Conservation (phyloP, 306 rosid genomes). For the Senna tora region DNA sequence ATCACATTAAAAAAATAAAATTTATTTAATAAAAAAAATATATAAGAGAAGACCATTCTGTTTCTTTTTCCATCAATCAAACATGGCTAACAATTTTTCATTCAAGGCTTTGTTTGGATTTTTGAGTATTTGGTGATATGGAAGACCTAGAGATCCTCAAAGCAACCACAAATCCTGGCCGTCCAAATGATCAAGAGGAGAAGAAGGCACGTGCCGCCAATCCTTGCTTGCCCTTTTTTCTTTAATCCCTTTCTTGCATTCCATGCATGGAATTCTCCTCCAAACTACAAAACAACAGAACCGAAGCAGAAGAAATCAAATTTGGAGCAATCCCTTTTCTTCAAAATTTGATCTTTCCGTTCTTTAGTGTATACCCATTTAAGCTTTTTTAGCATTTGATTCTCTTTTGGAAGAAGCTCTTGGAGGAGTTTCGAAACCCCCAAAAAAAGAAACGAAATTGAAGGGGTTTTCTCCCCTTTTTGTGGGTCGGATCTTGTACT, state of each 20-base stretch:
- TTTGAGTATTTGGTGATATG: constrained; percentile 38
- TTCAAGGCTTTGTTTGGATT: constrained; percentile 41
- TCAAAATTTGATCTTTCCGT: constrained; percentile 44
- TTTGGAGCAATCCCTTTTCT: constrained; percentile 40
- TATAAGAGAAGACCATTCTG: too few species aligned
- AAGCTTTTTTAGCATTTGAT: constrained; percentile 38
- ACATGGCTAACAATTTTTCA: neutral
- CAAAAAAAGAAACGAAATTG: constrained; percentile 38
- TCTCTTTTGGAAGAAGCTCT: too few species aligned
- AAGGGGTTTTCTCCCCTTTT: constrained; percentile 44
- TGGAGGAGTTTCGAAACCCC: too few species aligned
- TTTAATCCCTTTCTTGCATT: constrained; percentile 50
- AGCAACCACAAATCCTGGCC: constrained; percentile 52
- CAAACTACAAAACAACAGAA: constrained; percentile 64
- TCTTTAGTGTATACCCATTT: constrained; percentile 7
- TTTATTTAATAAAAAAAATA: too few species aligned
- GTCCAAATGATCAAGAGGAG: constrained; percentile 52
- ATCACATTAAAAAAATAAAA: too few species aligned
- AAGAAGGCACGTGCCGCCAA: constrained; percentile 73
- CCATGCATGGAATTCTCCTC: constrained; percentile 98
- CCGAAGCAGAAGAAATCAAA: constrained; percentile 13
- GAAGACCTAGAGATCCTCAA: constrained; percentile 49
- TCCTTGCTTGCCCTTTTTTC: constrained; percentile 48
- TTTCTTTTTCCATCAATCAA: too few species aligned
- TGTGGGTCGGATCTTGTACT: constrained; percentile 87